A percentile compares a stretch with the other conserved stretches of the same genome.
Conservation (phyloP, 2,329 filamentous ascomycete species). For the Emydomyces testavorans region DNA sequence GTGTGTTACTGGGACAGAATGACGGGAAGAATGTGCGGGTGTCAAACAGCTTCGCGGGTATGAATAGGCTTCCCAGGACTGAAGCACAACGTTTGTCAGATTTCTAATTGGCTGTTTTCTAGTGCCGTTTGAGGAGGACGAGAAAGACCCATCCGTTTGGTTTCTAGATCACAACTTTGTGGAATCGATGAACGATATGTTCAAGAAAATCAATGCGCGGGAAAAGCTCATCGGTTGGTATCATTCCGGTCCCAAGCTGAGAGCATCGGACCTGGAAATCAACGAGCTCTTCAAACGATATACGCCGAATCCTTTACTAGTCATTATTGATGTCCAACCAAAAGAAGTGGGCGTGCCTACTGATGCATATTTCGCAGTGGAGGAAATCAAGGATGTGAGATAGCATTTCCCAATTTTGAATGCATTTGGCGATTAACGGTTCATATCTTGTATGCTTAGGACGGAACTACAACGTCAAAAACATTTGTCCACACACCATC, state of each 20-base stretch:
- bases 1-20: constrained; percentile 88
- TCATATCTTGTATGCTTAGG: constrained; percentile 42
- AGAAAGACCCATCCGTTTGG: constrained; percentile 97
- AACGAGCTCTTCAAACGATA: constrained; percentile 99
- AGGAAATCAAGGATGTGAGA: constrained; percentile 98
- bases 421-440: not conserved
- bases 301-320: constrained; percentile 86
- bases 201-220: constrained; percentile 98
- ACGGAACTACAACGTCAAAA: constrained; percentile 90
- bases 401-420: not conserved
- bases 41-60: constrained; percentile 97
- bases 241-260: constrained; percentile 91
- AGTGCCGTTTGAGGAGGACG: constrained; percentile 98
- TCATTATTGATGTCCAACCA: constrained; percentile 97
- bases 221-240: constrained; percentile 99
- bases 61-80: constrained; percentile 22
- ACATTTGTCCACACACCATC: constrained; percentile 98
- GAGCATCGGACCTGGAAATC: constrained; percentile 94
- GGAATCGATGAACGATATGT: constrained; percentile 99
- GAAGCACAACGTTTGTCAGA: not conserved
- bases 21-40: constrained; percentile 92
- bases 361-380: constrained; percentile 96
- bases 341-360: constrained; percentile 97
- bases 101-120: constrained; percentile 16
- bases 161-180: constrained; percentile 99